These are phyloP conservation scores for Kodamaea kaohsiungensis DNA, from an alignment of 805 yeast species.

Conservation along the genomic window DNA sequence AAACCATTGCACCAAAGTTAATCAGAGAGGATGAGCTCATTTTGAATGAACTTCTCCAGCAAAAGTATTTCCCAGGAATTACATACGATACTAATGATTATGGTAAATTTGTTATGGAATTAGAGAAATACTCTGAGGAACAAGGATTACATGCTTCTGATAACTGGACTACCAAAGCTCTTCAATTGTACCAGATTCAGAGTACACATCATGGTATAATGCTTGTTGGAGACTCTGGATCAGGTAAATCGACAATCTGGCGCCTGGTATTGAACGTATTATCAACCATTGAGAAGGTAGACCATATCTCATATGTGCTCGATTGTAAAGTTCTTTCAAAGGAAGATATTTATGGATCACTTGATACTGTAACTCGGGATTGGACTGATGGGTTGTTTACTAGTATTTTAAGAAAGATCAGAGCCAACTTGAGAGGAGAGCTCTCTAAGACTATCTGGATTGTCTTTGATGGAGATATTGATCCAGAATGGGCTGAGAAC, in stretches of 20 bases:
- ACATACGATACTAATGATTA: slow-evolving; percentile 21
- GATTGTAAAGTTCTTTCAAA: slow-evolving; percentile 80
- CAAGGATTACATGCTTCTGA: slow-evolving; percentile 35
- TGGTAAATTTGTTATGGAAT: slow-evolving; percentile 21
- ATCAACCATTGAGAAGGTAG: slow-evolving; percentile 28
- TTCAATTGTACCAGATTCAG: slow-evolving; percentile 64
- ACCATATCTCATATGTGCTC: slow-evolving; percentile 46
- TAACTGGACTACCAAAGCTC: slow-evolving; percentile 53
- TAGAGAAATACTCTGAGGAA: slow-evolving; percentile 27
- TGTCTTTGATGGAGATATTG: slow-evolving; percentile 89
- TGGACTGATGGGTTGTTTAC: slow-evolving; percentile 92
- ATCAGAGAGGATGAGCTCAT: slow-evolving; percentile 49
- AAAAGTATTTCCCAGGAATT: slow-evolving; percentile 28
- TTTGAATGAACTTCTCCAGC: slow-evolving; percentile 26
- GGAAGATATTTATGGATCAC: slow-evolving; percentile 61
- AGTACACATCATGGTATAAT: slow-evolving; percentile 75
- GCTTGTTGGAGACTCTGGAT: slow-evolving; percentile 72
- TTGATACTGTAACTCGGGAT: slow-evolving; percentile 79
- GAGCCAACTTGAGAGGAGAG: slow-evolving; percentile 61
- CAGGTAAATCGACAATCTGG: slow-evolving; percentile 69
- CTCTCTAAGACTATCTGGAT: slow-evolving; percentile 62
- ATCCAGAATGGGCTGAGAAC: slow-evolving; percentile 92
- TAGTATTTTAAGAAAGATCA: slow-evolving; percentile 57
- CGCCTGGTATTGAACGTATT: slow-evolving; percentile 48
- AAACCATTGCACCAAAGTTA: slow-evolving; percentile 69